Conservation (phyloP, 345 rosid genomes). For the Heritiera fomes region DNA sequence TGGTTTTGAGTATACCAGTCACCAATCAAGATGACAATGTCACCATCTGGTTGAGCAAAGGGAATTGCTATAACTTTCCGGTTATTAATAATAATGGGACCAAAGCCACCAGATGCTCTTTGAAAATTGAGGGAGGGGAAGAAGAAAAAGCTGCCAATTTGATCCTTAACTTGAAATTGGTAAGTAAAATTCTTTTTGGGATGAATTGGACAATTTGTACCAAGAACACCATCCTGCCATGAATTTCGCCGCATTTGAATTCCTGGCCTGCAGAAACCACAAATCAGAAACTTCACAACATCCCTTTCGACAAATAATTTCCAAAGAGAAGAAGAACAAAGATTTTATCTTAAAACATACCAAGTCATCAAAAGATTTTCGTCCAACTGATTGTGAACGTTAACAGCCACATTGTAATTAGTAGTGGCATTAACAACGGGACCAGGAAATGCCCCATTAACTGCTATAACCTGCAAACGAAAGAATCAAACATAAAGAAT, state of each 20-base stretch:
- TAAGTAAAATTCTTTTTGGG: conserved; percentile 69
- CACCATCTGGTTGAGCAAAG: conserved; percentile 76
- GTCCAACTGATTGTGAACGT: conserved; percentile 64
- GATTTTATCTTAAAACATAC: conserved; percentile 34
- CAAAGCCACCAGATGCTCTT: conserved; percentile 93
- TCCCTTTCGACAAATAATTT: background rate
- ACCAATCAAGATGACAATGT: conserved; percentile 62
- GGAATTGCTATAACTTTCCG: conserved; percentile 64
- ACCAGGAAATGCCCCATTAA: conserved; percentile 78
- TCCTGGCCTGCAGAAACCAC: conserved; percentile 63
- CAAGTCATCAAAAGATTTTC: conserved; percentile 85
- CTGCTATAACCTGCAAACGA: conserved; percentile 71
- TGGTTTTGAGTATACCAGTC: conserved; percentile 90
- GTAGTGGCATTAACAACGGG: conserved; percentile 74
- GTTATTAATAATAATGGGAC: conserved; percentile 73
- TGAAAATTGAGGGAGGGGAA: conserved; percentile 79
- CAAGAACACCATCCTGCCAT: conserved; percentile 91
- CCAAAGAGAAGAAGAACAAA: background rate
- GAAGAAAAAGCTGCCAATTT: conserved; percentile 94
- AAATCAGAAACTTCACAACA: conserved; percentile 8
- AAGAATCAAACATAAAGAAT: background rate
- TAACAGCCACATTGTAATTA: conserved; percentile 66
- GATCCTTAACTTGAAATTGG: conserved; percentile 91
- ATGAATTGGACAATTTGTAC: conserved; percentile 87
- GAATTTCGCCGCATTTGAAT: conserved; percentile 82